Percentiles rank a stretch among this genome's conserved stretches.
These are phyloP conservation scores for Trypanosoma theileri DNA, from an alignment of 208 protist genomes.

Conservation along the genomic window DNA sequence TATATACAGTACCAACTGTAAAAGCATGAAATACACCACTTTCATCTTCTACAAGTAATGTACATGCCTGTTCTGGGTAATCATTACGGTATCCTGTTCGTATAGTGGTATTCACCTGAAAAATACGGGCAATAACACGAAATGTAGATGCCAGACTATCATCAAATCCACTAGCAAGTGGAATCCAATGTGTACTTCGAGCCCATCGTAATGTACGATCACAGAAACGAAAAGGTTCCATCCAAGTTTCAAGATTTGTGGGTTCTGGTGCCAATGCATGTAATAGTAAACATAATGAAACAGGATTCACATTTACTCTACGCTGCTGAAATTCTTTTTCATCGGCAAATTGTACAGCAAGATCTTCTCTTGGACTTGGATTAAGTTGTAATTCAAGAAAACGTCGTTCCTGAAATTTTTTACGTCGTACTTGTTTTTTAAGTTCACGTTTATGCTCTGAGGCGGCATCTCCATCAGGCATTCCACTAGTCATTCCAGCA, in stretches of 20 bases:
- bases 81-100: constrained; percentile 50
- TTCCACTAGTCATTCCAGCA: not conserved
- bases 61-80: constrained; percentile 80
- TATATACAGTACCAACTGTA: constrained; percentile 78
- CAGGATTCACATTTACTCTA: constrained; percentile 51
- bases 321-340: constrained; percentile 40
- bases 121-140: constrained; percentile 74
- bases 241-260: constrained; percentile 74
- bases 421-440: constrained; percentile 62
- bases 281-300: constrained; percentile 70
- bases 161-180: constrained; percentile 67
- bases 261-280: constrained; percentile 61
- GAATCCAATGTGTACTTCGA: constrained; percentile 79
- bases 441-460: constrained; percentile 62
- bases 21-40: constrained; percentile 77
- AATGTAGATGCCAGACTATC: constrained; percentile 59
- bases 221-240: constrained; percentile 82
- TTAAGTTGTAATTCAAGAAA: constrained; percentile 72
- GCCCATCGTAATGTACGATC: constrained; percentile 71
- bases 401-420: constrained; percentile 77
- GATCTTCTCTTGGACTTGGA: constrained; percentile 48
- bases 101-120: constrained; percentile 64
- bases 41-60: constrained; percentile 56
- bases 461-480: not conserved
- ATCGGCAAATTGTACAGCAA: constrained; percentile 79